Conservation (phyloP, 768 basidiomycete species). For the Tylopilus subfusipes region DNA sequence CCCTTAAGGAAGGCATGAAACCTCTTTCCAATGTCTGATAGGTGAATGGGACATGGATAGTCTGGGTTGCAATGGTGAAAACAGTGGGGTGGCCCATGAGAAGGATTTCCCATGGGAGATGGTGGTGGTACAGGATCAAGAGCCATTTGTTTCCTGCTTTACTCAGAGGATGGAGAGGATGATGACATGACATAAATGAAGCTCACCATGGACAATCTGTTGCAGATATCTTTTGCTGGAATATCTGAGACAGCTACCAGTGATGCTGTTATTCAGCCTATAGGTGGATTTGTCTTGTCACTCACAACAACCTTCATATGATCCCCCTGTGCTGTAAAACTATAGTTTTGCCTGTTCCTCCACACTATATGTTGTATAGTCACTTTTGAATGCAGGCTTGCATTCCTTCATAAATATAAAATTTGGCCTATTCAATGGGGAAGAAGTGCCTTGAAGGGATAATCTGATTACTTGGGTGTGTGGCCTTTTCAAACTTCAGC, state of each 20-base stretch:
- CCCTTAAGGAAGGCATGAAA: background rate
- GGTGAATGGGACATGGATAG: background rate
- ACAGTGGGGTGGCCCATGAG: too few relatives aligned
- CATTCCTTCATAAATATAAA: too few relatives aligned
- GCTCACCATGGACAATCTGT: constrained; percentile 1
- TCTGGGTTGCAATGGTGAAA: too few relatives aligned
- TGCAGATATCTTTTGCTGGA: background rate
- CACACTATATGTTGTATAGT: background rate
- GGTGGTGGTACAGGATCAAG: too few relatives aligned
- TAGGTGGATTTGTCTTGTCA: background rate
- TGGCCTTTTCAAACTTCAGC: too few relatives aligned
- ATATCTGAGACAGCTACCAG: background rate
- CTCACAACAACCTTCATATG: background rate
- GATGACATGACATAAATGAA: constrained; percentile 4
- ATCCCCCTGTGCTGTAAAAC: background rate
- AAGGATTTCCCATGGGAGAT: too few relatives aligned
- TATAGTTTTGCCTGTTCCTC: background rate
- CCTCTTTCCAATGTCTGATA: background rate
- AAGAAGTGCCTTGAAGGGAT: too few relatives aligned
- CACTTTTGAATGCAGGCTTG: too few relatives aligned
- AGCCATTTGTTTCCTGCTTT: background rate
- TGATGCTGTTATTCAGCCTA: too few relatives aligned
- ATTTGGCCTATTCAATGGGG: too few relatives aligned
- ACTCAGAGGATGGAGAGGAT: background rate
- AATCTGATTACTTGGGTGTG: too few relatives aligned